Conservation (phyloP, 2,329 filamentous ascomycete species). For the Alternaria sp. region DNA sequence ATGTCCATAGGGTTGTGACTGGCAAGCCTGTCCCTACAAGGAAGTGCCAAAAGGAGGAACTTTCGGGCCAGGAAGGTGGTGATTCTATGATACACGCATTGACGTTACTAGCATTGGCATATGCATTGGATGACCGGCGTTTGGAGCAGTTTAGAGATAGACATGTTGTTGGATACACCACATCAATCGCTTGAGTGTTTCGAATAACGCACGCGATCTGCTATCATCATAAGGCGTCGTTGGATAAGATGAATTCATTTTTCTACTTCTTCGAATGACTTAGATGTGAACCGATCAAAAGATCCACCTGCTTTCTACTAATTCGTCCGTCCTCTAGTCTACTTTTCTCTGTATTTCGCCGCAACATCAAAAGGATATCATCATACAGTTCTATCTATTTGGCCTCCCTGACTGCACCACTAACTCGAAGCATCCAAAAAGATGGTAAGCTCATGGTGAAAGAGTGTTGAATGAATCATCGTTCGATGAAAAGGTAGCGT, state of each 20-base stretch:
- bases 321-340: background rate
- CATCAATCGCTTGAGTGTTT: background rate
- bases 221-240: background rate
- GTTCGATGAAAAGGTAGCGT: no score
- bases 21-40: conserved; percentile 78
- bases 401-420: no score
- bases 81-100: conserved; percentile 1
- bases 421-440: background rate
- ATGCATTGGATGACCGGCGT: background rate
- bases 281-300: background rate
- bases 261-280: background rate
- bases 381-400: no score
- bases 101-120: background rate
- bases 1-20: conserved; percentile 72
- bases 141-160: background rate
- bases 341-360: no score
- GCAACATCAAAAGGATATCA: background rate
- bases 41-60: conserved; percentile 56
- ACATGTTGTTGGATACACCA: conserved; percentile 1
- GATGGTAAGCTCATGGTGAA: background rate
- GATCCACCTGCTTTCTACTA: background rate
- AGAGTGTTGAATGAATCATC: background rate
- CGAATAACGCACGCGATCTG: background rate
- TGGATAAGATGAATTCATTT: background rate
- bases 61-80: conserved; percentile 48